Evolutionary conservation across 805 yeast genomes (phyloP).

Genomic region (Candida berthetii): DNA sequence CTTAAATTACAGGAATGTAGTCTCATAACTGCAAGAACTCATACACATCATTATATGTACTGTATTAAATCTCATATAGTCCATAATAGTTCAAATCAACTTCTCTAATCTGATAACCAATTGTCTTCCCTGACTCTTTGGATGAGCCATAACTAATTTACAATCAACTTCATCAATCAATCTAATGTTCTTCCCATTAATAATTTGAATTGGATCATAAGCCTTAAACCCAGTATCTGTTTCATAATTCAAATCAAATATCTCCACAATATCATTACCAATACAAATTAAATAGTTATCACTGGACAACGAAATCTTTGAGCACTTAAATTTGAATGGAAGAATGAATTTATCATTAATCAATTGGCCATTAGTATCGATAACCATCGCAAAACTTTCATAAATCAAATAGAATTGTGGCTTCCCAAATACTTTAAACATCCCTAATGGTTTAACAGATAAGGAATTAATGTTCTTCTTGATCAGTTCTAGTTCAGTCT

Average conservation of each 20-base stretch:
- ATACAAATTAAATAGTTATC: constrained; percentile 45
- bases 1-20: background rate
- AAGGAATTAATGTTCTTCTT: constrained; percentile 32
- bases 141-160: constrained; percentile 54
- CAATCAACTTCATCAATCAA: constrained; percentile 35
- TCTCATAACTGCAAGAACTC: no score
- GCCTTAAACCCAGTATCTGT: constrained; percentile 26
- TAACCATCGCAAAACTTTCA: constrained; percentile 62
- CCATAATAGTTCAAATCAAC: background rate
- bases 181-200: constrained; percentile 62
- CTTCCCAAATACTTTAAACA: constrained; percentile 52
- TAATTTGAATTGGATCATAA: constrained; percentile 53
- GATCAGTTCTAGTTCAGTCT: constrained; percentile 29
- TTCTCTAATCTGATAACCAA: constrained; percentile 36
- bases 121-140: constrained; percentile 55
- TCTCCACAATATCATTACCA: constrained; percentile 64
- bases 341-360: constrained; percentile 32
- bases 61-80: background rate
- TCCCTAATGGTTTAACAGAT: constrained; percentile 46
- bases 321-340: constrained; percentile 35
- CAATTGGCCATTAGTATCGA: constrained; percentile 52
- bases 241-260: constrained; percentile 50
- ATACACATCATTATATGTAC: background rate
- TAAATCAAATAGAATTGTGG: constrained; percentile 57
- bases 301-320: constrained; percentile 30